Conservation (phyloP, 495 filamentous ascomycete genomes). For the Penicillium manginii region DNA sequence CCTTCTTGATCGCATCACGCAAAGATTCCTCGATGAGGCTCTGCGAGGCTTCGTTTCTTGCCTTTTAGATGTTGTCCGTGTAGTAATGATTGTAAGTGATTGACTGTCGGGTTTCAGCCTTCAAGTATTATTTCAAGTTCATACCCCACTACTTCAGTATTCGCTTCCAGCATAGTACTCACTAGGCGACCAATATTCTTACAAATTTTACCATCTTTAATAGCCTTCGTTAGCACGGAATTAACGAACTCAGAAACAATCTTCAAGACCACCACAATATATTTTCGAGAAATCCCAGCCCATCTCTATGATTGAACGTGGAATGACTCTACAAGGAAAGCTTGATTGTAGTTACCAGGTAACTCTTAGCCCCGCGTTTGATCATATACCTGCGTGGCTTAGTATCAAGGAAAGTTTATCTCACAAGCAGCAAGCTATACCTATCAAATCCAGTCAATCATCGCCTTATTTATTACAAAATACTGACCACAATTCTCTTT, state of each 20-base stretch:
- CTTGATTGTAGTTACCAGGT: slow-evolving; percentile 48
- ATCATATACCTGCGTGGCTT: slow-evolving; percentile 28
- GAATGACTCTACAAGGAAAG: slow-evolving; percentile 42
- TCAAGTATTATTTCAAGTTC: slow-evolving; percentile 46
- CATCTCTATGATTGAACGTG: slow-evolving; percentile 40
- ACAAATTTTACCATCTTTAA: slow-evolving; percentile 31
- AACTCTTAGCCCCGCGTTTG: slow-evolving; percentile 42
- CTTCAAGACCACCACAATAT: slow-evolving; percentile 18
- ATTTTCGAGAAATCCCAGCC: slow-evolving; percentile 19
- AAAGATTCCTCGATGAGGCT: slow-evolving; percentile 8
- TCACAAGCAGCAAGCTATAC: too few relatives aligned
- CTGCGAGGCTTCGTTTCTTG: slow-evolving; percentile 22
- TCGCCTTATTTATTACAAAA: too few relatives aligned
- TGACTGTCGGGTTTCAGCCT: slow-evolving; percentile 44
- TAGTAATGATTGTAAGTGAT: slow-evolving; percentile 56
- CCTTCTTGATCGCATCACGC: background rate
- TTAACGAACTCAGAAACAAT: slow-evolving; percentile 22
- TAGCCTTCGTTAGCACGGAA: slow-evolving; percentile 14
- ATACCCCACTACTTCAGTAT: slow-evolving; percentile 25
- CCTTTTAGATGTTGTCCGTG: slow-evolving; percentile 44
- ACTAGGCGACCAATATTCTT: slow-evolving; percentile 23
- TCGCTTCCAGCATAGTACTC: slow-evolving; percentile 21
- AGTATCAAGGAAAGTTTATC: too few relatives aligned
- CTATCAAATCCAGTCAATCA: too few relatives aligned
- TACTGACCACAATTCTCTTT: too few relatives aligned